Percentiles rank a stretch among this genome's conserved stretches.
phyloP scores from a whole-genome alignment of 257 asterid genomes.

The Echites panduratus region DNA sequence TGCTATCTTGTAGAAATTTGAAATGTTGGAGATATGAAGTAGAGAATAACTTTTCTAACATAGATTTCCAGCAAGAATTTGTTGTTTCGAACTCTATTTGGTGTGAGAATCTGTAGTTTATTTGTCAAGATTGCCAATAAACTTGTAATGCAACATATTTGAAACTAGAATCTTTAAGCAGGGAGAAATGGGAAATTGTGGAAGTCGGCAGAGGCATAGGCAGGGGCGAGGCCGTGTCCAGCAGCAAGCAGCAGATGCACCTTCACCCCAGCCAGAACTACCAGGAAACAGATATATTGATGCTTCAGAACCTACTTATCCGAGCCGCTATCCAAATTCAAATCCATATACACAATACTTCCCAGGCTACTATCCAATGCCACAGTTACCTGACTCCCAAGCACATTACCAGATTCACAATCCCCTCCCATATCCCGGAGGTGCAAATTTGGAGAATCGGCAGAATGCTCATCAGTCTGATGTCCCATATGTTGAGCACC shows the following conservation, averaged over 20 bases:
- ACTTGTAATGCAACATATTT: background rate
- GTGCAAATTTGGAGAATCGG: background rate
- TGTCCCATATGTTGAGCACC: constrained; percentile 74
- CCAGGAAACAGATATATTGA: background rate
- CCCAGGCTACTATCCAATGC: constrained; percentile 6
- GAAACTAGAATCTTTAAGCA: background rate
- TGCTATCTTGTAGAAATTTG: background rate
- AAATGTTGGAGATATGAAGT: background rate
- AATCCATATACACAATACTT: constrained; percentile 1
- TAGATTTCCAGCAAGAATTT: background rate
- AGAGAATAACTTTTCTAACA: background rate
- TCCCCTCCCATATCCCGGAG: background rate
- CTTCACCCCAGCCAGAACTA: background rate
- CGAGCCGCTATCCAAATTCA: background rate
- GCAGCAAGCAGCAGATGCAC: background rate
- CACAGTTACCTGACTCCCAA: background rate
- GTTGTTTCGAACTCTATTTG: background rate
- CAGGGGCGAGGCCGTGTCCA: background rate
- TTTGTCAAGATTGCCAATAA: background rate
- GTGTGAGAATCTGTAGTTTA: background rate
- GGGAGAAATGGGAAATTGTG: background rate
- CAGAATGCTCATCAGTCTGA: background rate
- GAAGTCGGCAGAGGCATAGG: background rate
- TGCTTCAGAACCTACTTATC: background rate
- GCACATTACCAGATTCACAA: background rate